phyloP scores from a whole-genome alignment of 1,284 basidiomycete species.

The Caloboletus firmus region DNA sequence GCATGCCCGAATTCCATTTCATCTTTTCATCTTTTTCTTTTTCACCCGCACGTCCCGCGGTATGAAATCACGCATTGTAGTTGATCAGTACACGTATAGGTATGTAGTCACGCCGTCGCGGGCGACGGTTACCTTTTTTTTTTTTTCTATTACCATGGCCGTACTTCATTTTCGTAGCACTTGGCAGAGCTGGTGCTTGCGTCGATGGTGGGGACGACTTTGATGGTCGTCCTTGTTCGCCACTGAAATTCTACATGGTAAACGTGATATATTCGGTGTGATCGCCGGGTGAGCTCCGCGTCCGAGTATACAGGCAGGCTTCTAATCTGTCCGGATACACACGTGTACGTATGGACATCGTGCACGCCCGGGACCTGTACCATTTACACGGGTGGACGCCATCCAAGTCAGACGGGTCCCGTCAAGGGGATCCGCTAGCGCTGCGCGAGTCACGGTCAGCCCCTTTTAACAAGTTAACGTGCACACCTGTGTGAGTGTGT shows the following conservation, averaged over 20 bases:
- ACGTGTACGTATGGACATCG: neutral
- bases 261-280: slow-evolving; percentile 3
- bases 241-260: slow-evolving; percentile 10
- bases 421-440: neutral
- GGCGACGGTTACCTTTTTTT: slow-evolving; percentile 11
- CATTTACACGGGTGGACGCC: neutral
- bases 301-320: neutral
- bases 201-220: slow-evolving; percentile 5
- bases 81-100: slow-evolving; percentile 21
- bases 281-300: neutral
- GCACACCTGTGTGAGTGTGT: neutral
- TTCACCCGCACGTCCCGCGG: slow-evolving; percentile 6
- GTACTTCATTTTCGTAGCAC: slow-evolving; percentile 16
- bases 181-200: slow-evolving; percentile 17
- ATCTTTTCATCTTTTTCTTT: neutral
- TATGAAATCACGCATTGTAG: slow-evolving; percentile 33
- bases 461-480: neutral
- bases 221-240: slow-evolving; percentile 10
- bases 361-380: neutral
- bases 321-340: neutral
- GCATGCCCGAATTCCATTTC: slow-evolving; percentile 10
- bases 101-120: slow-evolving; percentile 30
- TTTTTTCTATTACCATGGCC: slow-evolving; percentile 10
- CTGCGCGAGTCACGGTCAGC: neutral
- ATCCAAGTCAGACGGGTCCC: neutral